Base-by-base conservation (phyloP, 306 rosid species). In the Trifolium dubium region DNA sequence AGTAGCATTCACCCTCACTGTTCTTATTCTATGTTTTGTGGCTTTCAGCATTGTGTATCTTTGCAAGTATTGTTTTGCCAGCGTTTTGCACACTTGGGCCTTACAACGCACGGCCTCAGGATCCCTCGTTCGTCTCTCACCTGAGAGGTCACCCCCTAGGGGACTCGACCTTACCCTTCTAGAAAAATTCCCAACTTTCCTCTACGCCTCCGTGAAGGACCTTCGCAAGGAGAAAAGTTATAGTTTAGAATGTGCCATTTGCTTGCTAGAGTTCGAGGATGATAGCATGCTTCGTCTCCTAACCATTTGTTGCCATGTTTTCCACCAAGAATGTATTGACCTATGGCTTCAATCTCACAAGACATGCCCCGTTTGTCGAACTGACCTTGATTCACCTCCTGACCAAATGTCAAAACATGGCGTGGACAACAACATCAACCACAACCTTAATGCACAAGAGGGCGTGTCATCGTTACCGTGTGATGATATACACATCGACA, bases 291-390 rank as follows among this genome's bases (percentile, higher is more conserved):
- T 92, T 5, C 92, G 94, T 12, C 77, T 85, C 37, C 46, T 92
- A 35, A 72, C 91, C 1, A 23, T 71, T 15, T 92, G 98, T 18
- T 84, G 75, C 66, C 98, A 92, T 63, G 92, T 90, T 46, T 92
- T 92, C 70, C 96, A 92, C 32, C 86, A 88, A 37, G 91, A 90
- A 35, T 92, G 98, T 73, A 90, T 92, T 19, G 96, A 89, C 37
- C 78, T 85, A 10, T 92, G 98, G 98, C 98, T 92, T 2, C n/a
- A 70, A 8, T 75, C 88, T 0, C 90, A 92, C 35, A 90, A 84
- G 50, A 88, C 98, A 4, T 92, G 98, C 61, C 98, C 98, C 0
- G 87, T 92, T 66, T 92, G 98, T 44, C 92, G 98, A 0, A 62
- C 84, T 0, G 63, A 90, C 31, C 98, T 92, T 0, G 86, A 92